phyloP scores from a whole-genome alignment of 1,284 basidiomycete species.

The Marasmius oreades region DNA sequence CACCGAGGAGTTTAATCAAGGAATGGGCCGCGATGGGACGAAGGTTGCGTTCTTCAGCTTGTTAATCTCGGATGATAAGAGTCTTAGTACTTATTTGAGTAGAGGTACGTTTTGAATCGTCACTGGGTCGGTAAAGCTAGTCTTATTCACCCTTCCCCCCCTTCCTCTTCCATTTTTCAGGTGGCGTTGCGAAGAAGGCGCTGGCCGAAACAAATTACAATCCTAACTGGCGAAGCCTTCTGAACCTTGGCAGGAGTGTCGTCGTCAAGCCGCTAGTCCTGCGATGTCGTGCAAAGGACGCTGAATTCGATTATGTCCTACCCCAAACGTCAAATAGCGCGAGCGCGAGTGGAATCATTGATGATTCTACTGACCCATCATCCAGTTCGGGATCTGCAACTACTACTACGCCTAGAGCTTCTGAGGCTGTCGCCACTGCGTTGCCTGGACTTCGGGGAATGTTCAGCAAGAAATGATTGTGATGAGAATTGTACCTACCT shows the following conservation, averaged over 20 bases:
- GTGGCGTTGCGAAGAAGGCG: no score
- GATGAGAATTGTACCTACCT: no score
- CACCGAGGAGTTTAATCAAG: background rate
- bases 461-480: no score
- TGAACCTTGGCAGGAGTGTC: background rate
- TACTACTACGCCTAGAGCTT: no score
- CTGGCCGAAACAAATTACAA: background rate
- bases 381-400: no score
- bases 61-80: background rate
- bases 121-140: background rate
- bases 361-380: no score
- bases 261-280: background rate
- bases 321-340: no score
- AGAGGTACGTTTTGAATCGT: background rate
- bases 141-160: background rate
- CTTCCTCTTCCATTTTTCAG: background rate
- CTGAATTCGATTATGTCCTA: conserved; percentile 1
- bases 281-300: background rate
- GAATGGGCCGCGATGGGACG: background rate
- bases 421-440: no score
- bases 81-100: background rate
- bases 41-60: background rate
- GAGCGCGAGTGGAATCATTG: no score
- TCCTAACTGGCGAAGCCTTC: background rate
- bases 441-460: no score